Percentiles rank a stretch among this genome's conserved stretches.
Evolutionary conservation across 225 moss, liverwort and hornwort genomes (phyloP).

Genomic region (Physcomitrellopsis africana): DNA sequence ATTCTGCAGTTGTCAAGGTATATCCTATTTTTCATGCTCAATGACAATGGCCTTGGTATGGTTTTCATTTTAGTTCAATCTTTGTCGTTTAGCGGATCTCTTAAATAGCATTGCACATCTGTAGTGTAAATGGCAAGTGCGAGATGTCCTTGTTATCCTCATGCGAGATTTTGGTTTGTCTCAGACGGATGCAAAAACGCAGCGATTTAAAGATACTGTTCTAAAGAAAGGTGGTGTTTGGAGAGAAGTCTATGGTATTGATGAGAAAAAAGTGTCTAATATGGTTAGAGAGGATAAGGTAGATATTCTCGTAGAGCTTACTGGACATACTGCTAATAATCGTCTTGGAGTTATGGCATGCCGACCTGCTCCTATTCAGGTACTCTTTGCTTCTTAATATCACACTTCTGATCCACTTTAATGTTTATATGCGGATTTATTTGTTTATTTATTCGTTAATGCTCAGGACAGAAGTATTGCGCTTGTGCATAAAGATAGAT

Average conservation of each 20-base stretch:
- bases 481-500: neutral
- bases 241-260: constrained; percentile 94
- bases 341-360: constrained; percentile 98
- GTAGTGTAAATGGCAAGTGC: constrained; percentile 5
- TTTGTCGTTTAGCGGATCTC: constrained; percentile 15
- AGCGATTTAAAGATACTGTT: constrained; percentile 90
- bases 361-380: constrained; percentile 97
- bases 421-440: neutral
- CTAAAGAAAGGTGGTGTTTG: constrained; percentile 90
- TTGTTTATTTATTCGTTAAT: neutral
- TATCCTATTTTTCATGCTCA: constrained; percentile 25
- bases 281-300: constrained; percentile 89
- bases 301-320: constrained; percentile 95
- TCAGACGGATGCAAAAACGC: constrained; percentile 96
- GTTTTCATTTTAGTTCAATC: neutral
- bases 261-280: constrained; percentile 92
- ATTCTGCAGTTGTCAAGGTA: constrained; percentile 98
- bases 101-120: constrained; percentile 4
- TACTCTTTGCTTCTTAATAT: constrained; percentile 22
- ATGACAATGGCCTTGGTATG: neutral
- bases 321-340: constrained; percentile 98
- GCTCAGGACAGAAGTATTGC: neutral
- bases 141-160: constrained; percentile 18
- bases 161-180: constrained; percentile 24
- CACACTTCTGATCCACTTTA: neutral